A percentile compares a stretch with the other conserved stretches of the same genome.
phyloP scores from a whole-genome alignment of 2,329 filamentous ascomycete species.

The Pseudocercospora pini-densiflorae region DNA sequence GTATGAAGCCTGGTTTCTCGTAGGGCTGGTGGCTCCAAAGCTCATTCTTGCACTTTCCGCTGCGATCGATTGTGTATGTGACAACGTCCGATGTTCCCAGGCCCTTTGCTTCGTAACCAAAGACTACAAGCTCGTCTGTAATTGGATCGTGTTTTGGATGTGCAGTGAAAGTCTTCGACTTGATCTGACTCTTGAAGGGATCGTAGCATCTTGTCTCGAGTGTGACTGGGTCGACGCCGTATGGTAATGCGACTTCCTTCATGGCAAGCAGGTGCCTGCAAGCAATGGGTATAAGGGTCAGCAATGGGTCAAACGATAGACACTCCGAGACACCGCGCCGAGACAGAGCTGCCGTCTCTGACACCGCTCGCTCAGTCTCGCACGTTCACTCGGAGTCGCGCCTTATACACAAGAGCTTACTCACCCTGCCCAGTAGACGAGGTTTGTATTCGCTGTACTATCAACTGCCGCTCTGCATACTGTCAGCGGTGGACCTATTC shows the following conservation, averaged over 20 bases:
- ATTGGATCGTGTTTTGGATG: slow-evolving; percentile 52
- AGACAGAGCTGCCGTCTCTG: no score
- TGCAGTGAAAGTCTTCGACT: slow-evolving; percentile 48
- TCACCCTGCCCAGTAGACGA: slow-evolving; percentile 60
- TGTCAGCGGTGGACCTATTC: not conserved
- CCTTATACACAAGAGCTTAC: no score
- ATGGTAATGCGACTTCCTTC: slow-evolving; percentile 53
- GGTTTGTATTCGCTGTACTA: slow-evolving; percentile 64
- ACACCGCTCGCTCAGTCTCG: no score
- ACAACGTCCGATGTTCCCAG: slow-evolving; percentile 43
- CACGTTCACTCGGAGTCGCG: no score
- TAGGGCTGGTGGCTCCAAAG: slow-evolving; percentile 48
- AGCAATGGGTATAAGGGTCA: no score
- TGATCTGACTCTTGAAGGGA: slow-evolving; percentile 47
- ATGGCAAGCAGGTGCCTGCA: slow-evolving; percentile 53
- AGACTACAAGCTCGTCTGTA: slow-evolving; percentile 48
- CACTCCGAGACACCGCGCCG: no score
- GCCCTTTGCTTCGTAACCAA: slow-evolving; percentile 49
- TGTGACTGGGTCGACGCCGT: slow-evolving; percentile 47
- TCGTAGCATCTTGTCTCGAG: slow-evolving; percentile 47
- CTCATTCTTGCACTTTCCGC: slow-evolving; percentile 46
- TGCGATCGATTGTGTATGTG: slow-evolving; percentile 45
- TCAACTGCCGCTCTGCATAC: slow-evolving; percentile 46
- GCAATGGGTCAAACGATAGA: no score
- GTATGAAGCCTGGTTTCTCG: slow-evolving; percentile 41